Base-by-base conservation (phyloP, 257 asterid species). In the Mitragyna speciosa region DNA sequence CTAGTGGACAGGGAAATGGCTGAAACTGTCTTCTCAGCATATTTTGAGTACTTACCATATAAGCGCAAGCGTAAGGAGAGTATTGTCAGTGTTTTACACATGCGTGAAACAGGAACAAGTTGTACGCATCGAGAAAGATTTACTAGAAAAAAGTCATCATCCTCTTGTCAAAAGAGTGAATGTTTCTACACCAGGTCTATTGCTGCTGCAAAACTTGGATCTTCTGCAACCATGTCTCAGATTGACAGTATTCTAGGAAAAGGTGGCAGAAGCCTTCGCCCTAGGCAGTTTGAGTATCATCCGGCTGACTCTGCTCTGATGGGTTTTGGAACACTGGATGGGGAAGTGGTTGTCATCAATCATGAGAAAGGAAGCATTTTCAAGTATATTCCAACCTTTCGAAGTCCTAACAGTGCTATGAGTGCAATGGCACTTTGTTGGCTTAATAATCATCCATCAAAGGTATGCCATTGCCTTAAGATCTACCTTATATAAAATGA, bases 261-360 rank as follows among this genome's bases (percentile, higher is more conserved):
- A 61, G 87, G 31, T 16, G 86, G 81, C 49, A 82, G 79, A 81
- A 89, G 85, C 72, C 83, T 90, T 58, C 89, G 95, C 5, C 96
- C 98, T 0, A 88, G 97, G 88, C 98, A 94, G 81, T 92, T 94
- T 77, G 98, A 94, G 88, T 94, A 91, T 83, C 95, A 94, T 47
- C 97, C 97, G 1, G 86, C 87, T n/a, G 93, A 87, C 64, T 75
- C 95, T 11, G 81, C 95, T 81, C 88, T 94, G 48, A 94, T 94
- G 97, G 96, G 94, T 7, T 83, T 92, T 58, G 98, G 97, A 83
- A 90, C 98, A 26, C 86, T 94, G 45, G 98, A 92, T n/a, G 98
- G 96, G 8, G 96, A 94, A 76, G 94, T 92, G 52, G 79, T 90
- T 30, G 82, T 92, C 63, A 73, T 92, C 47, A 94, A 94, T 84